Evolutionary conservation across 495 filamentous ascomycete genomes (phyloP).

Genomic region (Letharia columbiana): DNA sequence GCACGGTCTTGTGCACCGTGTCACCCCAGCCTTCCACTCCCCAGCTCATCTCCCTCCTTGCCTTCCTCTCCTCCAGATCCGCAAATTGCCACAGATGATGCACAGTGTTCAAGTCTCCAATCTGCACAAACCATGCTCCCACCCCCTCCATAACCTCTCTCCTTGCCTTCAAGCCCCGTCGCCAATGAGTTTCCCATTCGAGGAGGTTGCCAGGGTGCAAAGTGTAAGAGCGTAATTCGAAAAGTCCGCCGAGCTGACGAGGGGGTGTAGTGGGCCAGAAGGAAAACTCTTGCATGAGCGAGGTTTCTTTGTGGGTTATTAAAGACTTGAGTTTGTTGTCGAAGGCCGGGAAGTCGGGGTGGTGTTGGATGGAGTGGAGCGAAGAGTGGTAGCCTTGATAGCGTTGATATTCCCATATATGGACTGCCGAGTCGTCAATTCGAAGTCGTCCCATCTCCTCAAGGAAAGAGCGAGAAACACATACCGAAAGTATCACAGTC

Average conservation of each 20-base stretch:
- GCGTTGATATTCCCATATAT: slow-evolving; percentile 99
- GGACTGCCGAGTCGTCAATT: slow-evolving; percentile 46
- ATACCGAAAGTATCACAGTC: slow-evolving; percentile 96
- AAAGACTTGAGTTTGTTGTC: slow-evolving; percentile 70
- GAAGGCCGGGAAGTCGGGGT: slow-evolving; percentile 74
- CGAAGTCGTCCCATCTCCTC: too few relatives aligned
- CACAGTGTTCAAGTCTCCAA: slow-evolving; percentile 93
- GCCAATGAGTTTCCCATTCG: slow-evolving; percentile 98
- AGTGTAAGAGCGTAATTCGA: slow-evolving; percentile 95
- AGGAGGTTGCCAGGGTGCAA: slow-evolving; percentile 89
- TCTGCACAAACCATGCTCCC: slow-evolving; percentile 97
- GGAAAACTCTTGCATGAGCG: slow-evolving; percentile 98
- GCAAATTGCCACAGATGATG: slow-evolving; percentile 99
- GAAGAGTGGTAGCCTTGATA: slow-evolving; percentile 95
- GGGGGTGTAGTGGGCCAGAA: slow-evolving; percentile 97
- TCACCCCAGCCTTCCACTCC: slow-evolving; percentile 91
- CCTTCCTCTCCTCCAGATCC: slow-evolving; percentile 85
- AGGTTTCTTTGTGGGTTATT: slow-evolving; percentile 74
- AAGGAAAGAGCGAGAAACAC: slow-evolving; percentile 22
- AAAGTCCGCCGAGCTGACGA: slow-evolving; percentile 80
- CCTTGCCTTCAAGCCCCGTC: slow-evolving; percentile 79
- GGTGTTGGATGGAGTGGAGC: slow-evolving; percentile 67
- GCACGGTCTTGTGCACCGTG: slow-evolving; percentile 97
- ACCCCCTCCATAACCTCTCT: slow-evolving; percentile 98
- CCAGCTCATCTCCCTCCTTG: slow-evolving; percentile 91